Evolutionary conservation across 2,329 filamentous ascomycete genomes (phyloP), one percentile per base, ranked within the genome.

Genomic region (Nothophaeocryptopus gaeumannii): DNA sequence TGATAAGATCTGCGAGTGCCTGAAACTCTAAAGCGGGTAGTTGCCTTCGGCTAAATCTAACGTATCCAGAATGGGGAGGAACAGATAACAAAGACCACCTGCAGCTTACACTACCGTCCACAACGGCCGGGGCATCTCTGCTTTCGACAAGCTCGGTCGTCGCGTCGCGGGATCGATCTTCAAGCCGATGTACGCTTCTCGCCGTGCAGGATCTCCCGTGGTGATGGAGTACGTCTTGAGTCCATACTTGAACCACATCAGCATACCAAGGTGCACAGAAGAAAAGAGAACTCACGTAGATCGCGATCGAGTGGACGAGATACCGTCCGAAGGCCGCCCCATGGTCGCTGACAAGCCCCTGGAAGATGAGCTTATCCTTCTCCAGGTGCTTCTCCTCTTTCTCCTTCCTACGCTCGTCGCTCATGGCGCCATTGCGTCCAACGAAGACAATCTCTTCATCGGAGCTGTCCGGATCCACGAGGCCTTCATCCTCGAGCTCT

Each of bases 401-500:
- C 64, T 77, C 78, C 38, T 73, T 72, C 37, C 74, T 72, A 52
- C 75, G 67, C 59, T 74, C 61, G 74, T 88, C 69, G 70, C 81
- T 67, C 83, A 85, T 78, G 73, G 83, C 67, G 63, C 81, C 79
- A 49, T 83, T 81, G 8, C 81, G 74, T 1, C 88, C 91, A 5
- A 95, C 83, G 67, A 96, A 96, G 9, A 96, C 90, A 58, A 96
- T 89, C 72, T 96, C 90, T 54, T 95, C 89, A 56, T 95, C 89
- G 29, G 80, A 79, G 35, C 76, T 76, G 46, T 79, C 77, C 29
- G 74, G 69, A 1, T 73, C 69, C 8, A 73, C 70, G 13, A 74
- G 40, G 3, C 71, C 73, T 8, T 73, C 70, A 4, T 61, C 61
- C 47, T 82, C 78, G 47, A 73, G 64, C 36, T 73, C 72, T 32